phyloP scores from a whole-genome alignment of 257 asterid species.

The Scutellaria minor region DNA sequence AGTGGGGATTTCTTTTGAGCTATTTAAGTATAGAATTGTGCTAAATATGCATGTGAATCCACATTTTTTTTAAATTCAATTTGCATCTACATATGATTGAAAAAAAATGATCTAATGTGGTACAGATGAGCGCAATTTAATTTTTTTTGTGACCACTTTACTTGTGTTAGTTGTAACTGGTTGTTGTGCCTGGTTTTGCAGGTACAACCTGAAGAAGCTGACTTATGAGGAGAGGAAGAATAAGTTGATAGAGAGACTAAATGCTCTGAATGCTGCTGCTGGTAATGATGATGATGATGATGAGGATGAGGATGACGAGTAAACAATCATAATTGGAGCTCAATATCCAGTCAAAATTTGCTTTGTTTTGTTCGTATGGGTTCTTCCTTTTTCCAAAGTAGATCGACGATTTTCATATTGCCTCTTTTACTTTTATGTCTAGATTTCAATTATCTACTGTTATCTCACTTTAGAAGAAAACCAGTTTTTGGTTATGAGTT shows the following conservation, averaged over 20 bases:
- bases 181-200: constrained; percentile 25
- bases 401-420: too few relatives aligned
- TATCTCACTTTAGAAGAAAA: not conserved
- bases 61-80: not conserved
- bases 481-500: not conserved
- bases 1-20: not conserved
- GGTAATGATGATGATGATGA: constrained; percentile 46
- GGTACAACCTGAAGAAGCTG: constrained; percentile 58
- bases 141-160: too few relatives aligned
- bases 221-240: constrained; percentile 62
- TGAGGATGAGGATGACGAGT: constrained; percentile 55
- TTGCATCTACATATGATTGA: not conserved
- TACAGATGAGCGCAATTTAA: not conserved
- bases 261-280: constrained; percentile 58
- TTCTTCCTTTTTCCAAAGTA: too few relatives aligned
- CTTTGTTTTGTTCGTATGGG: not conserved
- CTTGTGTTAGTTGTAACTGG: not conserved
- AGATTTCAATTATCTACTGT: too few relatives aligned
- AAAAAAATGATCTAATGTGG: not conserved
- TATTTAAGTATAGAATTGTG: not conserved
- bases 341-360: not conserved
- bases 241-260: constrained; percentile 54
- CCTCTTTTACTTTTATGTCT: too few relatives aligned
- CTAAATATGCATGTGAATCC: not conserved
- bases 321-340: constrained; percentile 12